phyloP scores from a whole-genome alignment of 2,329 filamentous ascomycete species.

The Raffaelea ambrosiae region DNA sequence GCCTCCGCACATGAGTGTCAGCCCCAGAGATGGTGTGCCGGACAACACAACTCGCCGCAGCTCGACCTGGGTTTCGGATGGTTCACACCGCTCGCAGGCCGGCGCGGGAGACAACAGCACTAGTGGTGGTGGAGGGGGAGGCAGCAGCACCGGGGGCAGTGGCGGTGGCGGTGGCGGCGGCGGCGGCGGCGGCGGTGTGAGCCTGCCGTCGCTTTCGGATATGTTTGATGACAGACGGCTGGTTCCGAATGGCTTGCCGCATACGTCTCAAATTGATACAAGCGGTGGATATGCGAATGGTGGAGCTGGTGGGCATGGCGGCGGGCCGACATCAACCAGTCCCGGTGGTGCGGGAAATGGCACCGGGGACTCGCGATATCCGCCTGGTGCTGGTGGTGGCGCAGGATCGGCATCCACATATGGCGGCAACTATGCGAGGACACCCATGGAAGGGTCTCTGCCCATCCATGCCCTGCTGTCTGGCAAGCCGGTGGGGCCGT shows the following conservation, averaged over 20 bases:
- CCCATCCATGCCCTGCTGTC: conserved; percentile 45
- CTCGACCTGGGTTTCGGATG: conserved; percentile 12
- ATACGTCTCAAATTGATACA: not conserved
- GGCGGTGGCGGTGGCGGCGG: conserved; percentile 6
- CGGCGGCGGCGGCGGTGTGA: conserved; percentile 19
- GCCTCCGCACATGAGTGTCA: conserved; percentile 16
- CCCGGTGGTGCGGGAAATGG: too few relatives aligned
- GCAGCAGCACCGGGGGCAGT: conserved; percentile 1
- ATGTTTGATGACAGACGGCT: conserved; percentile 31
- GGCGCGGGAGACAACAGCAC: not conserved
- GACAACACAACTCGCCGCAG: conserved; percentile 18
- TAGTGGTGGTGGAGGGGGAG: conserved; percentile 6
- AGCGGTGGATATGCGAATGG: not conserved
- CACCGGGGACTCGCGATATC: too few relatives aligned
- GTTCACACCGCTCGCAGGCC: conserved; percentile 18
- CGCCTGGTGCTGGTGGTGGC: conserved; percentile 18
- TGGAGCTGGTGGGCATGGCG: not conserved
- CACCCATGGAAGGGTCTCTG: conserved; percentile 39
- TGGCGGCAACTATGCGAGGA: conserved; percentile 26
- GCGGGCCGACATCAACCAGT: conserved; percentile 18
- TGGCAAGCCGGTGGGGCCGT: conserved; percentile 5
- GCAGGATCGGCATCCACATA: conserved; percentile 30
- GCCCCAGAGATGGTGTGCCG: conserved; percentile 12
- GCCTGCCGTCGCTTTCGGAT: conserved; percentile 38
- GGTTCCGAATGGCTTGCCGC: conserved; percentile 9